Base-by-base conservation (phyloP, 1,139 yeast species). In the Sugiyamaella xylanicola region DNA sequence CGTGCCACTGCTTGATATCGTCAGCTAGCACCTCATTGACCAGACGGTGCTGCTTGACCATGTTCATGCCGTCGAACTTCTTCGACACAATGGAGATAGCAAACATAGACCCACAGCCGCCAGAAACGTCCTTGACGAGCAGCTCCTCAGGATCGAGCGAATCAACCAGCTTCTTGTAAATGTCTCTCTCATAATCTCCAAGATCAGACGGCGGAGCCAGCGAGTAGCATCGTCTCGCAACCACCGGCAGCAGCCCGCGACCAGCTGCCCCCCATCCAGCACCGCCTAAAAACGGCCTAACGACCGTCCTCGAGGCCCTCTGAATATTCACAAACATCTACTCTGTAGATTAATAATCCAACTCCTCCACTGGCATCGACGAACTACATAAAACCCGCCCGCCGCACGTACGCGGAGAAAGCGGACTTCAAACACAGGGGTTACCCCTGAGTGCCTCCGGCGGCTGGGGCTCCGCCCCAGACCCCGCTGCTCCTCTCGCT, bases 61-160 rank as follows among this genome's bases (percentile, higher is more conserved):
- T 88, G 2, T 89, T 77, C 45, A 88, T 69, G 0, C 96, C 96
- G 64, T 86, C 83, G 73, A 93, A 93, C 66, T 82, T 76, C 1
- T 76, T 77, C 56, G 96, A 86, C 42, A 85, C 87, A 20, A 95
- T 82, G 59, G 80, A 76, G 52, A 93, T 93, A 47, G 96, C 91
- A 74, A 90, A 95, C 98, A 93, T 93, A 2, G 97, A 91, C 0
- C 99, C 99, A 74, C 99, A 95, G 0, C 99, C 99, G 4, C 91
- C 98, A 22, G 95, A 85, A 3, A 92, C 85, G 69, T 93, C 99
- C 61, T 78, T 77, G 8, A 92, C 96, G 50, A 78, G 77, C 51
- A 91, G 74, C 45, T 72, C 74, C 35, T 74, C 69, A 1, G 98
- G 97, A 15, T 73, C 63, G 51, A 91, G 80, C 55, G 79, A 78